Evolutionary conservation across 2,329 filamentous ascomycete genomes (phyloP).

Genomic region (Cladosporium sp.): DNA sequence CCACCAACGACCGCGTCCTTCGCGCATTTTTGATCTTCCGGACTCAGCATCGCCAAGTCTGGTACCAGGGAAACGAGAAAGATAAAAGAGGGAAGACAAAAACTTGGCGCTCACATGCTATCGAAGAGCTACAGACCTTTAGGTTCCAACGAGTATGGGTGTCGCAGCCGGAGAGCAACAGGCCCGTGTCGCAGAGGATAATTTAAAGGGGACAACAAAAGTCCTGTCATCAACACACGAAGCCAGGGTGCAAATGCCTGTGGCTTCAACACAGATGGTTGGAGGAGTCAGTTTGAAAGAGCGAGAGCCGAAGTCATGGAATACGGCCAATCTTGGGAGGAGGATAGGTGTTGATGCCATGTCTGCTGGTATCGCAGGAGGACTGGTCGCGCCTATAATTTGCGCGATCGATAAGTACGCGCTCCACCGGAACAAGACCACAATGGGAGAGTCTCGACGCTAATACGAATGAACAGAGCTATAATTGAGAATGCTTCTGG

Average conservation of each 20-base stretch:
- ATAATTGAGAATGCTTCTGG: conserved; percentile 82
- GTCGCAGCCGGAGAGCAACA: conserved; percentile 18
- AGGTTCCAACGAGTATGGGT: conserved; percentile 23
- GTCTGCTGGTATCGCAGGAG: conserved; percentile 67
- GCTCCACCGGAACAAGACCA: not conserved
- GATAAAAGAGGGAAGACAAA: not conserved
- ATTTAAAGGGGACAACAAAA: not conserved
- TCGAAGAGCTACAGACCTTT: conserved; percentile 15
- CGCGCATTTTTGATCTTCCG: not conserved
- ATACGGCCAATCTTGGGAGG: conserved; percentile 65
- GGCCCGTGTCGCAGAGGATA: conserved; percentile 14
- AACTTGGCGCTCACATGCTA: conserved; percentile 10
- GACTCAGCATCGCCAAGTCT: not conserved
- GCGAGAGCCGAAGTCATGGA: conserved; percentile 49
- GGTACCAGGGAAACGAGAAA: too few relatives aligned
- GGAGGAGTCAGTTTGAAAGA: conserved; percentile 8
- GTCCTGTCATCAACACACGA: conserved; percentile 5
- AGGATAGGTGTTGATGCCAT: conserved; percentile 64
- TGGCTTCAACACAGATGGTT: not conserved
- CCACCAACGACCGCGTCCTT: too few relatives aligned
- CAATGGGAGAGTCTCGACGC: not conserved
- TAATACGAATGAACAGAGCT: conserved; percentile 44
- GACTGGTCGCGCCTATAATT: conserved; percentile 75
- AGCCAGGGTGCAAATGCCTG: conserved; percentile 3
- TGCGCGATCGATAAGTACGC: conserved; percentile 78